Evolutionary conservation across 106 monocot genomes (phyloP).

Genomic region (Platanthera zijinensis): DNA sequence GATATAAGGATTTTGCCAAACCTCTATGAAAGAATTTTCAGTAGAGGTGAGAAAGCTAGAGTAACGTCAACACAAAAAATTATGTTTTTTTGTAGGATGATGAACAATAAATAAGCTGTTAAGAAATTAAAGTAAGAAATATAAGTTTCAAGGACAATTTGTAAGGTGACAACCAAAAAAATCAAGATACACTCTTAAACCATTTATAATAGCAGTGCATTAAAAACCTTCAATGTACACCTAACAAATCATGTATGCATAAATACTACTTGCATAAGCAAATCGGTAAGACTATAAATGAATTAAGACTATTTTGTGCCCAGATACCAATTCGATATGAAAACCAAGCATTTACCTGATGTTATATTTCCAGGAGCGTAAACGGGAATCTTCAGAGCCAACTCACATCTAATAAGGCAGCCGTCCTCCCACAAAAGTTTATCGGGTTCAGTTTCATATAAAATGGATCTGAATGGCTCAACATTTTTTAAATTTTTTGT

Average conservation of each 20-base stretch:
- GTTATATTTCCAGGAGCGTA: conserved; percentile 44
- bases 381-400: conserved; percentile 61
- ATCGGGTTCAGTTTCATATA: conserved; percentile 55
- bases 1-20: background rate
- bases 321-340: background rate
- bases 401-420: conserved; percentile 69
- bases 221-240: background rate
- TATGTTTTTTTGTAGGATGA: background rate
- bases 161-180: background rate
- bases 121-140: background rate
- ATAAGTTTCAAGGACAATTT: background rate
- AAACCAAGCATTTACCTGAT: conserved; percentile 31
- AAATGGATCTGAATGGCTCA: conserved; percentile 29
- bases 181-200: background rate
- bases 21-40: background rate
- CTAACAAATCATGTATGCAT: background rate
- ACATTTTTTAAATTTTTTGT: conserved; percentile 17
- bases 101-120: background rate
- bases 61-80: background rate
- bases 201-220: background rate
- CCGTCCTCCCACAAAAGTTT: conserved; percentile 69
- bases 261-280: background rate
- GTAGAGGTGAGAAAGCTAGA: background rate
- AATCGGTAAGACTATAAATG: background rate
- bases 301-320: background rate